Conservation (phyloP, 2,329 filamentous ascomycete species). For the Trichoderma lentiforme region DNA sequence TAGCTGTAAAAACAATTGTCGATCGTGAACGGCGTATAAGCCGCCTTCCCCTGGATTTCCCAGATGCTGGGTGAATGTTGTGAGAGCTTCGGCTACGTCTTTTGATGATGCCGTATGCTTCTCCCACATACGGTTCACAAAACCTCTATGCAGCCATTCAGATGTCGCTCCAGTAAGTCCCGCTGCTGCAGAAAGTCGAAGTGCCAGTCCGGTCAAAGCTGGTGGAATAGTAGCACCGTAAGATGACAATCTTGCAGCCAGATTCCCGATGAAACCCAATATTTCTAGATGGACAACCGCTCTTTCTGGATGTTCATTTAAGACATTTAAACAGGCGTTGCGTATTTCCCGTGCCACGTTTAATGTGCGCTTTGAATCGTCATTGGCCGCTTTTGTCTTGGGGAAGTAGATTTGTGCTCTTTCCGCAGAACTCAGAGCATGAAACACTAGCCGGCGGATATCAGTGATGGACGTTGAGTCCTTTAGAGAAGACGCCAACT, state of each 20-base stretch:
- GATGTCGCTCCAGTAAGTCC: slow-evolving; percentile 25
- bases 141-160: slow-evolving; percentile 27
- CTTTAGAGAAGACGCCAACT: slow-evolving; percentile 24
- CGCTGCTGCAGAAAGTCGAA: slow-evolving; percentile 31
- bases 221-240: slow-evolving; percentile 25
- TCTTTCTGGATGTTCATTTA: slow-evolving; percentile 15
- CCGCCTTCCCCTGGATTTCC: not conserved
- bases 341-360: slow-evolving; percentile 26
- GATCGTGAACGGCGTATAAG: slow-evolving; percentile 12
- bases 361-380: not conserved
- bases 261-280: slow-evolving; percentile 41
- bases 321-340: slow-evolving; percentile 24
- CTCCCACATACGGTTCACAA: slow-evolving; percentile 21
- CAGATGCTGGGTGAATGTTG: slow-evolving; percentile 17
- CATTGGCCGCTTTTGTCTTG: not conserved
- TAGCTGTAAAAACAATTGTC: slow-evolving; percentile 28
- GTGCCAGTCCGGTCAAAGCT: slow-evolving; percentile 30
- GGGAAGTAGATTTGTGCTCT: slow-evolving; percentile 22
- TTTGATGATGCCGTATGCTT: slow-evolving; percentile 8
- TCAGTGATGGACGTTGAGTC: slow-evolving; percentile 27
- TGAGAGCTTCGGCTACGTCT: slow-evolving; percentile 26
- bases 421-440: slow-evolving; percentile 26
- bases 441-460: slow-evolving; percentile 33
- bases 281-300: slow-evolving; percentile 20
- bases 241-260: slow-evolving; percentile 34